A percentile compares a stretch with the other conserved stretches of the same genome.
Evolutionary conservation across 441 rosid genomes (phyloP).

Genomic region (Breynia disticha): DNA sequence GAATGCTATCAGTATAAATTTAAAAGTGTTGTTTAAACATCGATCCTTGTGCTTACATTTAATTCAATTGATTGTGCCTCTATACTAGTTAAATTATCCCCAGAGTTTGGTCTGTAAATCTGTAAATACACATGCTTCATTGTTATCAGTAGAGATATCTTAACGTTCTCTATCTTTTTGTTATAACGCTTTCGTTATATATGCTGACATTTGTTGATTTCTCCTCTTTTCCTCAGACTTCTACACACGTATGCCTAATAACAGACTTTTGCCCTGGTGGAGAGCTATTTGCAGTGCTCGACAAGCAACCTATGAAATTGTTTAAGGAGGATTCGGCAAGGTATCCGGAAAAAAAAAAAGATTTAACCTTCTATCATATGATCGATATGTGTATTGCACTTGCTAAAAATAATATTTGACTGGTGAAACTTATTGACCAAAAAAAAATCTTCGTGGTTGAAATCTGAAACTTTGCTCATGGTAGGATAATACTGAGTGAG

Average conservation of each 20-base stretch:
- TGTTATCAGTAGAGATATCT: too few species aligned
- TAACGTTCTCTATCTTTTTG: background rate
- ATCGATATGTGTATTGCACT: background rate
- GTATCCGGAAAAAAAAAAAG: slow-evolving; percentile 21
- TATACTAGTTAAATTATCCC: too few species aligned
- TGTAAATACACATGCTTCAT: too few species aligned
- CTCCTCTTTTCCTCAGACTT: slow-evolving; percentile 52
- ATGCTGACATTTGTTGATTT: slow-evolving; percentile 8
- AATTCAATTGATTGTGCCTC: too few species aligned
- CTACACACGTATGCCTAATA: slow-evolving; percentile 91
- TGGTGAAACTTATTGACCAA: too few species aligned
- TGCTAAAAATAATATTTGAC: background rate
- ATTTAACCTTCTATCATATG: background rate
- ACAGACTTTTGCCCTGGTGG: slow-evolving; percentile 98
- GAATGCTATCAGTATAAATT: too few species aligned
- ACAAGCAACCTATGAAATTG: slow-evolving; percentile 85
- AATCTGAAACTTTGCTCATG: too few species aligned
- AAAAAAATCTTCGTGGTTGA: too few species aligned
- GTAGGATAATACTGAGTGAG: too few species aligned
- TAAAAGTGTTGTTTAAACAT: too few species aligned
- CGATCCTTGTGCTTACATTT: too few species aligned
- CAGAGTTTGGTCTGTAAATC: too few species aligned
- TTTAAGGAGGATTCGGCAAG: slow-evolving; percentile 87
- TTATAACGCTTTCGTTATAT: background rate
- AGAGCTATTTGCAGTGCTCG: slow-evolving; percentile 86